Base-by-base conservation (phyloP, 768 basidiomycete species). In the Podaxis mareebaensis region DNA sequence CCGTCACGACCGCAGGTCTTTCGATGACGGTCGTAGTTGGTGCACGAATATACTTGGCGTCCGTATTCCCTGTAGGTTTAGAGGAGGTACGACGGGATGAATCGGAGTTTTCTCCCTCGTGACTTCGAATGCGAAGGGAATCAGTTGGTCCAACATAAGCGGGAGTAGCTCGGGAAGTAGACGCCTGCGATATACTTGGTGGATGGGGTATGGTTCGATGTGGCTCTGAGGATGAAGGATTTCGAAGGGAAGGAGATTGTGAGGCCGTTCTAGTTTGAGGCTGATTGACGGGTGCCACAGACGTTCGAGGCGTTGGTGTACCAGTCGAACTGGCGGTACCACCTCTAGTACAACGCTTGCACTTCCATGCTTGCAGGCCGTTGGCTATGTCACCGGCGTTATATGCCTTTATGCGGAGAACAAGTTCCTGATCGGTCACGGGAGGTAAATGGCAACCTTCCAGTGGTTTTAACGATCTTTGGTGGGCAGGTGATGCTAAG, bases 381-480 rank as follows among this genome's bases (percentile, higher is more conserved):
- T 69, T 68, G 8, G 65, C 36, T 38, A 40, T 48, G 48, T 70
- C 69, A 5, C 60, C 53, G 15, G 48, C 33, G 17, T 65, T 70
- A 28, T 53, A 36, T 3, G 71, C 72, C 13, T 62, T 72, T 60
- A 78, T 70, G 54, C 74, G 70, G 33, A 64, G 53, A 42, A 77
- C 61, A 42, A 80, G 73, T 42, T 74, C 72, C 0, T 30, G 24
- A 65, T 79, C 77, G 5, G 67, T 15, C 10, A 80, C 68, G 8
- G 71, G 71, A 1, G 79, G 79, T 26, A 57, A 52, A 66, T 79
- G 79, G 63, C 76, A 77, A 42, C 77, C 77, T 78, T 56, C 11
- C 61, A 28, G 28, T 22, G 8, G 13, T 38, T 61, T 30, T 38
- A 59, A 53, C 38, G 55, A 26, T 40, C 17, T n/a, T 54, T 33